These are phyloP conservation scores for Gossypium laxum DNA, from an alignment of 441 rosid genomes.

Conservation along the genomic window DNA sequence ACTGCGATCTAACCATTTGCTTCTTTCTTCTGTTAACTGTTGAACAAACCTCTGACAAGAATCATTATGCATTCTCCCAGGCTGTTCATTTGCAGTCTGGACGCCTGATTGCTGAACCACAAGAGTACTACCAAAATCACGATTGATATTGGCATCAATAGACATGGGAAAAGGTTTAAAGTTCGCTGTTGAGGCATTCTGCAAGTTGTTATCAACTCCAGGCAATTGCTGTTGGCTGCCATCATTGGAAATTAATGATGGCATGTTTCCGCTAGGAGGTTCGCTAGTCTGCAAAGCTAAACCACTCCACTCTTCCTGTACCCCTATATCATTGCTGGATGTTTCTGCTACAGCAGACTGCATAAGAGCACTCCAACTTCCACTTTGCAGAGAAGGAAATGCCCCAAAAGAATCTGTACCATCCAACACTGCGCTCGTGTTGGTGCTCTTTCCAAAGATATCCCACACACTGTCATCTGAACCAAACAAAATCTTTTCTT, in stretches of 20 bases:
- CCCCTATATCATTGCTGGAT: slow-evolving; percentile 31
- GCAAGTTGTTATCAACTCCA: slow-evolving; percentile 34
- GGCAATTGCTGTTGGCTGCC: slow-evolving; percentile 29
- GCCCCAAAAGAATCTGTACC: slow-evolving; percentile 35
- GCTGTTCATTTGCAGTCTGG: slow-evolving; percentile 27
- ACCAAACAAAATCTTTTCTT: slow-evolving; percentile 82
- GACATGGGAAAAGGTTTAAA: slow-evolving; percentile 23
- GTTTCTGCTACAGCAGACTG: slow-evolving; percentile 78
- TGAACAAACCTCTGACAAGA: slow-evolving; percentile 31
- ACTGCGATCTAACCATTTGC: slow-evolving; percentile 34
- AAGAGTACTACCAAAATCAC: slow-evolving; percentile 11
- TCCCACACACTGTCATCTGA: slow-evolving; percentile 78
- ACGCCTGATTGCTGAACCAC: slow-evolving; percentile 28
- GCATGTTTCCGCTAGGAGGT: slow-evolving; percentile 28
- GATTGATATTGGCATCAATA: slow-evolving; percentile 19
- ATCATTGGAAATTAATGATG: slow-evolving; percentile 17
- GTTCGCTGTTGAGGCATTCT: slow-evolving; percentile 12
- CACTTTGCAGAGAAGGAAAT: slow-evolving; percentile 67
- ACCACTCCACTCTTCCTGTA: slow-evolving; percentile 54
- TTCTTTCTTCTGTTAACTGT: slow-evolving; percentile 31
- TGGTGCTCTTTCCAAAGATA: slow-evolving; percentile 48
- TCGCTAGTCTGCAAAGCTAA: slow-evolving; percentile 26
- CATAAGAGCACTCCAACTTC: slow-evolving; percentile 99
- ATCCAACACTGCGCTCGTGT: slow-evolving; percentile 38
- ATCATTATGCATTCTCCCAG: slow-evolving; percentile 32